phyloP scores from a whole-genome alignment of 2,329 filamentous ascomycete species.

The Penicillium hesseltinei region DNA sequence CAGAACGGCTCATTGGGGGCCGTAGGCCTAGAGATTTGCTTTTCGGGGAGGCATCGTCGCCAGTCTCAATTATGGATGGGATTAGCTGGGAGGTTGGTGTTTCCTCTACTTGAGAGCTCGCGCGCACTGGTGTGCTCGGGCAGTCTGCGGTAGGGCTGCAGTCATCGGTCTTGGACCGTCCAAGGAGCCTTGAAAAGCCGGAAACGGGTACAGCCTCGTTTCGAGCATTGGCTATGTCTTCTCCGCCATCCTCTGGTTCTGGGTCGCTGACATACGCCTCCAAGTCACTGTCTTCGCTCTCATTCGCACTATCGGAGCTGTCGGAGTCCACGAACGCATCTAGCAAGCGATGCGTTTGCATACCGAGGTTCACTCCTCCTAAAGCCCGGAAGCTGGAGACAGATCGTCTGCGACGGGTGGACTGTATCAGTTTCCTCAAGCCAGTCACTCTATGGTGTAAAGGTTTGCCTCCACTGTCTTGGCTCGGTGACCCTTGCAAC shows the following conservation, averaged over 20 bases:
- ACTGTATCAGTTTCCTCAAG: slow-evolving; percentile 61
- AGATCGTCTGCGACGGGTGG: slow-evolving; percentile 54
- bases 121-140: slow-evolving; percentile 1
- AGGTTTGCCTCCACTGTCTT: slow-evolving; percentile 48
- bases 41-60: slow-evolving; percentile 25
- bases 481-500: slow-evolving; percentile 56
- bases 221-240: slow-evolving; percentile 3
- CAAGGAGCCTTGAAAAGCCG: slow-evolving; percentile 4
- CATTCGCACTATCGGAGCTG: slow-evolving; percentile 48
- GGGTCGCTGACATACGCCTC: slow-evolving; percentile 43
- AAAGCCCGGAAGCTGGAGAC: slow-evolving; percentile 50
- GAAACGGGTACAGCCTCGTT: slow-evolving; percentile 2
- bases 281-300: slow-evolving; percentile 43
- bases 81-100: slow-evolving; percentile 11
- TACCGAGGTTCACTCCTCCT: slow-evolving; percentile 64
- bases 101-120: slow-evolving; percentile 5
- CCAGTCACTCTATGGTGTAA: slow-evolving; percentile 54
- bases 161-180: slow-evolving; percentile 14
- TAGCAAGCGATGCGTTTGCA: slow-evolving; percentile 71
- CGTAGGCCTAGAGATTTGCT: slow-evolving; percentile 19
- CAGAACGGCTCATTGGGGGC: slow-evolving; percentile 29
- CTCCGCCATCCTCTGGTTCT: slow-evolving; percentile 29
- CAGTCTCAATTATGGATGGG: slow-evolving; percentile 28
- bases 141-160: slow-evolving; percentile 11
- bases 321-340: slow-evolving; percentile 58